These are phyloP conservation scores for Nothophoma quercina DNA, from an alignment of 2,329 filamentous ascomycete genomes.

Conservation along the genomic window DNA sequence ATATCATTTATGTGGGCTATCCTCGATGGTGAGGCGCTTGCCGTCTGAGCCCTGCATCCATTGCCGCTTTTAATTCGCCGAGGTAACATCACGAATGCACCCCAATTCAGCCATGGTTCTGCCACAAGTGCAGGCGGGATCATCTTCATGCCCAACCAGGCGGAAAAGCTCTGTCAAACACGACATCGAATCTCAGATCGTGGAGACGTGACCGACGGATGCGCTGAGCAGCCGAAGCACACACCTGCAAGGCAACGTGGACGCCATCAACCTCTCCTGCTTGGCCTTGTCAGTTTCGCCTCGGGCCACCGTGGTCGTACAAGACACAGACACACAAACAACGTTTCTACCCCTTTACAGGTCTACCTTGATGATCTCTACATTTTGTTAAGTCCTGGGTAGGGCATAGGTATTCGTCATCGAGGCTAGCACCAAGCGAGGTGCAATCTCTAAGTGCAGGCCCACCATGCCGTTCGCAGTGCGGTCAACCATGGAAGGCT, in stretches of 20 bases:
- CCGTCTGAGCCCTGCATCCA: slow-evolving; percentile 39
- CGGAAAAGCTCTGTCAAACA: slow-evolving; percentile 24
- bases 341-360: slow-evolving; percentile 32
- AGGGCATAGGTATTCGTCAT: slow-evolving; percentile 37
- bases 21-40: slow-evolving; percentile 38
- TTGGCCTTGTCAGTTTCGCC: slow-evolving; percentile 23
- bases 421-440: slow-evolving; percentile 24
- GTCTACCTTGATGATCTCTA: slow-evolving; percentile 12
- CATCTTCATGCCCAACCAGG: slow-evolving; percentile 30
- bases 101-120: slow-evolving; percentile 28
- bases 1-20: slow-evolving; percentile 38
- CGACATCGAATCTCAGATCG: slow-evolving; percentile 33
- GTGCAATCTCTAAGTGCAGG: slow-evolving; percentile 10
- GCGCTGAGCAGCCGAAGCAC: slow-evolving; percentile 15
- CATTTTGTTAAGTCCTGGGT: slow-evolving; percentile 29
- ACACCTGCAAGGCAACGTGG: slow-evolving; percentile 1
- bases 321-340: slow-evolving; percentile 18
- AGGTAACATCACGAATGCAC: slow-evolving; percentile 31
- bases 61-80: slow-evolving; percentile 35
- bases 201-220: slow-evolving; percentile 30
- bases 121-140: slow-evolving; percentile 29
- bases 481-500: slow-evolving; percentile 11
- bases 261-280: slow-evolving; percentile 5
- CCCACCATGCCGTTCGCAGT: slow-evolving; percentile 15
- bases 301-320: slow-evolving; percentile 23